phyloP scores from a whole-genome alignment of 164 flowering plant species.

The Sedum album region DNA sequence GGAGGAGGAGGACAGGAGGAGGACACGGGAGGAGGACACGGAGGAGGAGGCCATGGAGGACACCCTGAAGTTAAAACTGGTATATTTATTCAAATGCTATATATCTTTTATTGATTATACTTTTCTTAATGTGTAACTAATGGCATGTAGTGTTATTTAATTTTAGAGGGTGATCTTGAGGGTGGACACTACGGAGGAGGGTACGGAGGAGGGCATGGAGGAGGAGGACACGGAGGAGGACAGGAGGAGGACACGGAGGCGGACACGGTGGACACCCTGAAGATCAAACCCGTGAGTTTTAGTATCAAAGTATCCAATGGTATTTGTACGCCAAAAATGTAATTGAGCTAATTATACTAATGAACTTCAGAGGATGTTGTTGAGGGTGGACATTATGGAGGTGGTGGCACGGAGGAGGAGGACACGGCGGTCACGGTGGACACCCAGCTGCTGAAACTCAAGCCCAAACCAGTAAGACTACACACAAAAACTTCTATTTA shows the following conservation, averaged over 20 bases:
- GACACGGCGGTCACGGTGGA: neutral
- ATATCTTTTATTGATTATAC: neutral
- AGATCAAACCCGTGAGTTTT: neutral
- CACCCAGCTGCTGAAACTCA: constrained; percentile 5
- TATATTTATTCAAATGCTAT: neutral
- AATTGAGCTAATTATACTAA: too few relatives aligned
- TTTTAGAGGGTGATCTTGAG: neutral
- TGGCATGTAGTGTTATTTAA: neutral
- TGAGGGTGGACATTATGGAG: neutral
- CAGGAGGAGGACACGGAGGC: neutral
- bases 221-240: too few relatives aligned
- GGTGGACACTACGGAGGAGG: neutral
- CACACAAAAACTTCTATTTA: neutral
- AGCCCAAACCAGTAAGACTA: neutral
- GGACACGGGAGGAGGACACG: constrained; percentile 1
- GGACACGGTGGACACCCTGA: neutral
- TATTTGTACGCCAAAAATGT: too few relatives aligned
- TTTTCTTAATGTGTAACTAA: neutral
- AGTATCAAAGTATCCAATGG: too few relatives aligned
- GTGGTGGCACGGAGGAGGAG: too few relatives aligned
- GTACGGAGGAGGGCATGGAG: too few relatives aligned
- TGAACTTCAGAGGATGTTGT: neutral
- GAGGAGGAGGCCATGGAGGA: neutral
- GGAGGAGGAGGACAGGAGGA: too few relatives aligned
- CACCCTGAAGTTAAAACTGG: neutral